Evolutionary conservation across 2,329 filamentous ascomycete species (phyloP).

Genomic region (Sporothrix euskadiensis): DNA sequence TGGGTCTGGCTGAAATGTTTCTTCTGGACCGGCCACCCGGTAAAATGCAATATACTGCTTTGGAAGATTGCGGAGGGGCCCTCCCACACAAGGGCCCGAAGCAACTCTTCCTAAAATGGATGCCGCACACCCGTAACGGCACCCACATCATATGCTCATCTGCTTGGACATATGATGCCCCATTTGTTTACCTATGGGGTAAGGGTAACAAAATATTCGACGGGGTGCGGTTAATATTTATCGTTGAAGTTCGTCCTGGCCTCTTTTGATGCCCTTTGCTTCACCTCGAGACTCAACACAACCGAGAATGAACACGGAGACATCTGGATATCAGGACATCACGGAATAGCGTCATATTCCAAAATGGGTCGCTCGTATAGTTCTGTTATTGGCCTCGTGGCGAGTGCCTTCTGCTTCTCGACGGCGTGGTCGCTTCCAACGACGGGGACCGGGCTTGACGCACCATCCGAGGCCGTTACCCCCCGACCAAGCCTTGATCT

Average conservation of each 20-base stretch:
- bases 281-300: background rate
- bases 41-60: background rate
- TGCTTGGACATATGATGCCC: background rate
- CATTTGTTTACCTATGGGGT: background rate
- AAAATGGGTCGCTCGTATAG: background rate
- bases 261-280: background rate
- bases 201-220: background rate
- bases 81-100: background rate
- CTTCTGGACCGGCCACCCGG: background rate
- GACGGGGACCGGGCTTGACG: background rate
- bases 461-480: background rate
- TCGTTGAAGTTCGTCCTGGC: background rate
- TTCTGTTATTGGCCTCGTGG: background rate
- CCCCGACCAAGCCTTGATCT: slow-evolving; percentile 14
- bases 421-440: slow-evolving; percentile 9
- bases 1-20: slow-evolving; percentile 29
- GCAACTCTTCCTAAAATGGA: slow-evolving; percentile 16
- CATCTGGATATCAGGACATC: no score
- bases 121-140: slow-evolving; percentile 12
- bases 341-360: background rate
- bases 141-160: background rate
- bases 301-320: background rate
- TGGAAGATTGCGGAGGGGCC: background rate
- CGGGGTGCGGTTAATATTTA: no score
- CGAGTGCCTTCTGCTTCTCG: background rate